Percentiles rank a stretch among this genome's conserved stretches.
These are phyloP conservation scores for Parasitella parasitica DNA, from an alignment of 371 early-diverging fungal species.

Conservation along the genomic window DNA sequence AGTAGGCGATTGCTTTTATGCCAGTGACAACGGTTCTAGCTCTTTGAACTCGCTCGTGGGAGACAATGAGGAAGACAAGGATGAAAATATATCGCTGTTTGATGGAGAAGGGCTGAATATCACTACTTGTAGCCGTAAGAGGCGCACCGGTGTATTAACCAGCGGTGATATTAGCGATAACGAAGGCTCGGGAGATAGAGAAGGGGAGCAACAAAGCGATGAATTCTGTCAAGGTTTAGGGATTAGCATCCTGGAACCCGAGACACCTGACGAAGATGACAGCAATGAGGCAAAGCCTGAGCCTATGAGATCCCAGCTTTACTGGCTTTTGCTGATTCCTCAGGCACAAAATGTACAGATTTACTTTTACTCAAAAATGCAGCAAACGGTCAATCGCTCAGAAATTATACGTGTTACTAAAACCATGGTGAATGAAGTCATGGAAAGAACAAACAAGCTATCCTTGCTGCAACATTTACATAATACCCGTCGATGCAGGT, in stretches of 20 bases:
- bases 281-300: neutral
- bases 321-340: conserved; percentile 71
- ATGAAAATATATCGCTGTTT: neutral
- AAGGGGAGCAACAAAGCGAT: conserved; percentile 20
- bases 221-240: conserved; percentile 52
- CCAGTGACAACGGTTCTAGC: conserved; percentile 44
- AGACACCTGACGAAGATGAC: conserved; percentile 23
- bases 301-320: conserved; percentile 33
- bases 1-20: conserved; percentile 63
- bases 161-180: neutral
- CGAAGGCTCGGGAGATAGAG: neutral
- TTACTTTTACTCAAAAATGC: conserved; percentile 66
- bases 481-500: conserved; percentile 70
- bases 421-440: conserved; percentile 57
- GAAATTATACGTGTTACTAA: conserved; percentile 59
- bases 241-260: conserved; percentile 41
- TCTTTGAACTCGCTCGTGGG: neutral
- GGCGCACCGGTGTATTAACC: neutral
- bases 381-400: conserved; percentile 55
- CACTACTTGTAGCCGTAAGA: neutral
- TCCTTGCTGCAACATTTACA: conserved; percentile 65
- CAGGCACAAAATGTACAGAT: conserved; percentile 58
- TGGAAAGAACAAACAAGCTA: conserved; percentile 69
- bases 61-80: neutral
- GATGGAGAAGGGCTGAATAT: conserved; percentile 22